phyloP scores from a whole-genome alignment of 495 filamentous ascomycete genomes.

The Penicillium crystallinum region DNA sequence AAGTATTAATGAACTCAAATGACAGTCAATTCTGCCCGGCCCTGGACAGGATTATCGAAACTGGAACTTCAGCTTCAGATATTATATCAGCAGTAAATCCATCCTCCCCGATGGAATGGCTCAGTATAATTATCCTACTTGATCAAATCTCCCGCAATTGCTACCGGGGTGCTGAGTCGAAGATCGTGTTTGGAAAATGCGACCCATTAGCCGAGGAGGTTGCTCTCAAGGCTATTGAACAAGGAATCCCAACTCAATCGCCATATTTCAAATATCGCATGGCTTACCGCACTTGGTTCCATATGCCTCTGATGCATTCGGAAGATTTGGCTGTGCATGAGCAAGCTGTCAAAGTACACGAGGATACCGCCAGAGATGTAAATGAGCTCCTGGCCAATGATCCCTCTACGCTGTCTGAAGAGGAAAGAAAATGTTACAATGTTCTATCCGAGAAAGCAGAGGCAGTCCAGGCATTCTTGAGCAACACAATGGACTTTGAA shows the following conservation, averaged over 20 bases:
- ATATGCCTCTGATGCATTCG: slow-evolving; percentile 32
- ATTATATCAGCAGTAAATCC: slow-evolving; percentile 21
- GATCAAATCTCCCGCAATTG: slow-evolving; percentile 33
- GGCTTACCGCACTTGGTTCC: slow-evolving; percentile 28
- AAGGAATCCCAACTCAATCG: slow-evolving; percentile 10
- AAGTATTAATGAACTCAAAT: not conserved
- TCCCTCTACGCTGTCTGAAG: slow-evolving; percentile 5
- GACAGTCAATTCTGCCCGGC: slow-evolving; percentile 25
- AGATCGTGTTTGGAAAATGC: slow-evolving; percentile 24
- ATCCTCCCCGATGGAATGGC: slow-evolving; percentile 18
- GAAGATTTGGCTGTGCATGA: slow-evolving; percentile 26
- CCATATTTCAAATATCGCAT: slow-evolving; percentile 24
- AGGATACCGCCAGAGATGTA: slow-evolving; percentile 16
- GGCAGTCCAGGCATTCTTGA: slow-evolving; percentile 8
- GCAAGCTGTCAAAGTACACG: slow-evolving; percentile 16
- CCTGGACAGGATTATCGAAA: slow-evolving; percentile 19
- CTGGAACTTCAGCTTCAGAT: slow-evolving; percentile 12
- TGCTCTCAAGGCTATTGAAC: slow-evolving; percentile 17
- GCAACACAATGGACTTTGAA: slow-evolving; percentile 16
- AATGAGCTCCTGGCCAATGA: slow-evolving; percentile 13
- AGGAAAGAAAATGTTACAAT: slow-evolving; percentile 15
- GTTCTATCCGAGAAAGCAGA: slow-evolving; percentile 12
- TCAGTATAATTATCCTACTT: slow-evolving; percentile 23
- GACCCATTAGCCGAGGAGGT: slow-evolving; percentile 26
- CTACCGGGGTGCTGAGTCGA: slow-evolving; percentile 26